phyloP scores from a whole-genome alignment of 2,329 filamentous ascomycete species.

The Exserohilum rostratum region DNA sequence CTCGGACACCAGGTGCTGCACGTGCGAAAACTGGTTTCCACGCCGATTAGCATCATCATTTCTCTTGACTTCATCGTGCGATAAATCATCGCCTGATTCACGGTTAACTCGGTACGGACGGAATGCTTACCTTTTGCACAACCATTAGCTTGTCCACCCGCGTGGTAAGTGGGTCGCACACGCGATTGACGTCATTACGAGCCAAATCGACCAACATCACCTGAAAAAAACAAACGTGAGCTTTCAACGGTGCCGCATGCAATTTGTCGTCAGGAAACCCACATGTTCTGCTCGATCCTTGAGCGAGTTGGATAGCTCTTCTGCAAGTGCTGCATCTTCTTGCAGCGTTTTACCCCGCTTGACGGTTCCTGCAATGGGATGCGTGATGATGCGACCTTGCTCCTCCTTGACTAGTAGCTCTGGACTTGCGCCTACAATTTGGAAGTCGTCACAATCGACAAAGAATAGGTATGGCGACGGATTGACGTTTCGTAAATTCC shows the following conservation, averaged over 20 bases:
- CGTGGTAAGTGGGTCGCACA: slow-evolving; percentile 88
- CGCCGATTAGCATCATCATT: slow-evolving; percentile 3
- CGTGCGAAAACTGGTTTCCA: slow-evolving; percentile 77
- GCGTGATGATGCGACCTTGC: slow-evolving; percentile 85
- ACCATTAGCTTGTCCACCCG: slow-evolving; percentile 94
- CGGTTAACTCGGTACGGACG: slow-evolving; percentile 11
- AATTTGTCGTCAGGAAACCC: slow-evolving; percentile 14
- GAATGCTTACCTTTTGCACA: slow-evolving; percentile 44
- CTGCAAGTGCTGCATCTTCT: slow-evolving; percentile 80
- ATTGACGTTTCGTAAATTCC: slow-evolving; percentile 94
- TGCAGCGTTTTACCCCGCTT: slow-evolving; percentile 80
- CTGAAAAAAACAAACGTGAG: slow-evolving; percentile 57
- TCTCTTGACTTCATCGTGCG: neutral
- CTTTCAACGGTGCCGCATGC: slow-evolving; percentile 65
- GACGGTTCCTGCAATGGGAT: slow-evolving; percentile 96
- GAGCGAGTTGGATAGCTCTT: slow-evolving; percentile 76
- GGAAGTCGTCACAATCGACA: slow-evolving; percentile 87
- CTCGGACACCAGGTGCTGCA: slow-evolving; percentile 95
- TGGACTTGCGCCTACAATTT: slow-evolving; percentile 92
- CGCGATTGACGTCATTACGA: slow-evolving; percentile 93
- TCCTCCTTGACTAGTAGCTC: slow-evolving; percentile 94
- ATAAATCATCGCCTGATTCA: slow-evolving; percentile 5
- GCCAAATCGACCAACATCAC: slow-evolving; percentile 98
- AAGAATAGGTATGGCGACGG: slow-evolving; percentile 98
- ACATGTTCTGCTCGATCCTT: slow-evolving; percentile 71